phyloP scores from a whole-genome alignment of 352 stramenopile species.

The Pythium oligandrum region DNA sequence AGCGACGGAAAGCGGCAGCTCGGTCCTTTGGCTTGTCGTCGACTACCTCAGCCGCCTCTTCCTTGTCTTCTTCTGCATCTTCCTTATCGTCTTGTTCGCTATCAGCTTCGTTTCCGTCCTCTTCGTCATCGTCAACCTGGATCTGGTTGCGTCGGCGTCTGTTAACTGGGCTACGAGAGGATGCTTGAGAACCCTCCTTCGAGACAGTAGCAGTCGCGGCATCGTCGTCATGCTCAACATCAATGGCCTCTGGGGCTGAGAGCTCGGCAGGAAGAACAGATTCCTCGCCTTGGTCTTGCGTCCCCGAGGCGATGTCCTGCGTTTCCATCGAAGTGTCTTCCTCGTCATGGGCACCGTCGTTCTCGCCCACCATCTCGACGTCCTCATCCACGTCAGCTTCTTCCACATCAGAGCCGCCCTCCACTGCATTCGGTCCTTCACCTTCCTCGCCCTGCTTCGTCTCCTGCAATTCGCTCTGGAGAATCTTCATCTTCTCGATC shows the following conservation, averaged over 20 bases:
- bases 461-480: constrained; percentile 38
- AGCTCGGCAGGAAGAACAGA: too few relatives aligned
- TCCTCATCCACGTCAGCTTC: constrained; percentile 4
- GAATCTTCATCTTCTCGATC: constrained; percentile 59
- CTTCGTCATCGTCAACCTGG: constrained; percentile 22
- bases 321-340: constrained; percentile 3
- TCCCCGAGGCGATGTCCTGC: too few relatives aligned
- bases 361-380: constrained; percentile 2
- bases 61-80: constrained; percentile 12
- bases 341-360: neutral
- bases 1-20: constrained; percentile 55
- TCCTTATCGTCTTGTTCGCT: constrained; percentile 16
- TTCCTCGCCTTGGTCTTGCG: too few relatives aligned
- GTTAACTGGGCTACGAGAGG: too few relatives aligned
- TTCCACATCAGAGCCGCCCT: constrained; percentile 11
- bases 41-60: constrained; percentile 4
- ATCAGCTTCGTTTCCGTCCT: constrained; percentile 18
- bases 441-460: constrained; percentile 14
- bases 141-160: constrained; percentile 35
- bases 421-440: neutral
- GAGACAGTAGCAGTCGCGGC: too few relatives aligned
- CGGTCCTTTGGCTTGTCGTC: constrained; percentile 45
- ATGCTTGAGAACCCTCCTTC: too few relatives aligned
- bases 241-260: too few relatives aligned
- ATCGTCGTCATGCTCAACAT: too few relatives aligned